Base-by-base conservation (phyloP, 768 basidiomycete genomes). In the Russula ochroleuca region DNA sequence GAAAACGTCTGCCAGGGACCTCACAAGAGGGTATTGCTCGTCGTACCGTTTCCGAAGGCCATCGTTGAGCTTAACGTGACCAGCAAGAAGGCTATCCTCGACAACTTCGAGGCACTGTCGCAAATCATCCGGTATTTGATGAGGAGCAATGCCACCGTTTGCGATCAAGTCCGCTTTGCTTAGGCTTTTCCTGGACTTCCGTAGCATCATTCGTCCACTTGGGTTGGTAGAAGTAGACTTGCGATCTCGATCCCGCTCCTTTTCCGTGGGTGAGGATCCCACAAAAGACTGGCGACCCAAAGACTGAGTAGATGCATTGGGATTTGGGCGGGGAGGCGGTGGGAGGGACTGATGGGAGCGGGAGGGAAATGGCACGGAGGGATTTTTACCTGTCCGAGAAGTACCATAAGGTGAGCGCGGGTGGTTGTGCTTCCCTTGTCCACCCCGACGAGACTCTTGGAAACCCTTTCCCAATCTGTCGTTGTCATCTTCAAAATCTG, bases 1-100 rank as follows among this genome's bases (percentile, higher is more conserved):
- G 75, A 98, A 98, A n/a, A 98, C 92, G 70, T 98, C 95, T 59
- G 95, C 94, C 43, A 98, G 81, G 33, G 88, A 90, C 57, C 95
- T 81, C 40, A 98, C 95, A 40, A 98, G 81, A 15, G 95, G 95
- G 72, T 90, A 98, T 68, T 98, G 95, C 69, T 97, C 93, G 60
- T 96, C 94, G 67, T 98, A 98, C 47, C 94, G 82, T 75, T 91
- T 94, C 72, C 83, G 84, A 69, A 99, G 75, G 23, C 90, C 90
- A 56, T 90, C 89, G 58, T 86, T 89, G 38, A 99, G 81, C 68
- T 86, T 83, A 69, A 88, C 81, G 74, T 99, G 97, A 1, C 97
- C 96, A 47, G 91, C 87, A 57, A 97, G 79, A 50, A 98, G 91
- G 28, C 92, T 90, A 40, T 84, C 83, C 69, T 93, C 87, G 47